Conservation (phyloP, 208 protist species). For the Crithidia expoeki region DNA sequence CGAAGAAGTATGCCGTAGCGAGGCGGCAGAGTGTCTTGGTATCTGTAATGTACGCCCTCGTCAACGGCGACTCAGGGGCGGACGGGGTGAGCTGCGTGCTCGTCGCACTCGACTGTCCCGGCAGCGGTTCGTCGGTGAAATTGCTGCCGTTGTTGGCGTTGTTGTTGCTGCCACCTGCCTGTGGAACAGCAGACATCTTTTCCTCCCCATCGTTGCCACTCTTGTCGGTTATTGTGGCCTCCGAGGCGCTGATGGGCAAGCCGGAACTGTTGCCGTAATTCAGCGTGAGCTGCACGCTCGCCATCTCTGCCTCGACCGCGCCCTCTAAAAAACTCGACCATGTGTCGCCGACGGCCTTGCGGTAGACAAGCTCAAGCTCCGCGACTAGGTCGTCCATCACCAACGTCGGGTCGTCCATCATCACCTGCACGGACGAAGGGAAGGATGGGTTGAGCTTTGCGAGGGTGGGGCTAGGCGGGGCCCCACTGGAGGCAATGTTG, state of each 20-base stretch:
- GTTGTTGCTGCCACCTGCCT: background rate
- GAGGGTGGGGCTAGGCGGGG: conserved; percentile 3
- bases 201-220: background rate
- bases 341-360: conserved; percentile 50
- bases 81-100: conserved; percentile 3
- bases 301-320: conserved; percentile 31
- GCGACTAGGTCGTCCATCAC: conserved; percentile 72
- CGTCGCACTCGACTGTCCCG: background rate
- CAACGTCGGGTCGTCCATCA: conserved; percentile 36
- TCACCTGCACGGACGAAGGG: conserved; percentile 9
- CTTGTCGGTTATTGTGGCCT: background rate
- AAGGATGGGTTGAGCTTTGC: background rate
- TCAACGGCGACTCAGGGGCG: conserved; percentile 5
- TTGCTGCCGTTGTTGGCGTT: background rate
- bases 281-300: background rate
- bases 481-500: background rate
- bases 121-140: conserved; percentile 5
- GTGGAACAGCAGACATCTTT: background rate
- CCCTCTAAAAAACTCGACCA: conserved; percentile 68
- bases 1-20: conserved; percentile 75
- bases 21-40: conserved; percentile 51
- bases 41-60: conserved; percentile 26
- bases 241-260: background rate
- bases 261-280: background rate
- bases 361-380: conserved; percentile 58